Conservation (phyloP, 176 grass and related monocot genomes). For the Rhynchospora tenuis region DNA sequence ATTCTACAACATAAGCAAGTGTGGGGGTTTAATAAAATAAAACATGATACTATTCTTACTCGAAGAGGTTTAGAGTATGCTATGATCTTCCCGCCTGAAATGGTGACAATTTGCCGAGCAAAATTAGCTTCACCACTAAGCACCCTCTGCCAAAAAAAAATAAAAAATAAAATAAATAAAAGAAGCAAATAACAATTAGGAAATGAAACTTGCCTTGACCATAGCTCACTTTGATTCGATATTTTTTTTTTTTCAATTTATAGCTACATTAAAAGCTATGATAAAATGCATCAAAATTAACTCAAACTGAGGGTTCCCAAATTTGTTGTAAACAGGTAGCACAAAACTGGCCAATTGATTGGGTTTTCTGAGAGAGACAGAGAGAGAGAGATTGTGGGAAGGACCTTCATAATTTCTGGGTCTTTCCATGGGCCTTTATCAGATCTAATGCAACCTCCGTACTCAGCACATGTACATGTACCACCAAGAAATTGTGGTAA, state of each 20-base stretch:
- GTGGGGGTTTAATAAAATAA: not conserved
- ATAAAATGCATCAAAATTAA: not conserved
- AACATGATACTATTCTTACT: slow-evolving; percentile 35
- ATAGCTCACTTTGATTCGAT: not conserved
- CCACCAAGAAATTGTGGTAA: slow-evolving; percentile 91
- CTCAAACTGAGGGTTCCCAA: not conserved
- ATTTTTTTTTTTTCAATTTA: not conserved
- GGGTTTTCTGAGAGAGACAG: not conserved
- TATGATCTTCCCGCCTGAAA: slow-evolving; percentile 57
- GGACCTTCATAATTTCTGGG: slow-evolving; percentile 74
- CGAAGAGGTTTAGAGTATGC: slow-evolving; percentile 37
- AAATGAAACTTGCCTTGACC: not conserved
- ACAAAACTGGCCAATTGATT: not conserved
- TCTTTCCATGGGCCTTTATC: slow-evolving; percentile 90
- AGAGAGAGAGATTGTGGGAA: not conserved
- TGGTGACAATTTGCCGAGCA: slow-evolving; percentile 51
- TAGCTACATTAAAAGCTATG: not conserved
- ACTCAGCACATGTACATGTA: slow-evolving; percentile 68
- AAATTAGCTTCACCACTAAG: slow-evolving; percentile 79
- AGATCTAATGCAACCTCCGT: slow-evolving; percentile 84
- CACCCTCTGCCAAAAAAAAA: slow-evolving; percentile 48
- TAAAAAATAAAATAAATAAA: slow-evolving; percentile 20
- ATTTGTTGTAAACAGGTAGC: not conserved
- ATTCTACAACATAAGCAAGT: not conserved
- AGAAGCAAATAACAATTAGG: not conserved